Evolutionary conservation across 805 yeast genomes (phyloP), one percentile per base, ranked within the genome.

Genomic region (Jamesozyma rosinii): DNA sequence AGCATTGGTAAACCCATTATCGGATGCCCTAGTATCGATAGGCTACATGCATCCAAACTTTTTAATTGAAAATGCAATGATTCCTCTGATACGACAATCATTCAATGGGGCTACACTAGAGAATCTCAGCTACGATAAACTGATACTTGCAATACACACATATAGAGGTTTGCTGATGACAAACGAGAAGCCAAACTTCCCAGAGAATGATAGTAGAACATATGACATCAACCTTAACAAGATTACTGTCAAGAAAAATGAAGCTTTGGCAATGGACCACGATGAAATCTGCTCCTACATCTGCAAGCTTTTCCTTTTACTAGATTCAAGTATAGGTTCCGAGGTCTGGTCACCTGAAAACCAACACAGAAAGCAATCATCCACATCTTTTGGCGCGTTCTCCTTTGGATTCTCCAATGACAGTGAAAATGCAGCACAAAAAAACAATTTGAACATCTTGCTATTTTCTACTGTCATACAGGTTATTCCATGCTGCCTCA

Each of bases 31-130:
- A n/a, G 73, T 95, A 15, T 75, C 83, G 1, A 74, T 84, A 34
- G 95, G 95, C 0, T 83, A 71, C 52, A 79, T 83, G 19, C 87
- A 87, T 49, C 75, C 83, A 46, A 88, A 82, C 54, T 83, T 83
- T 54, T 75, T 85, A 0, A 65, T 90, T 50, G 97, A 89, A 51
- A 83, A 82, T 52, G 77, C 84, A 3, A 63, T 92, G 11, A 65
- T 83, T 34, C 90, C 88, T 11, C 61, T 90, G 38, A 67, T 90
- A 46, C 77, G 74, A 44, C 61, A 70, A 1, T 72, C 83, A 5
- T 81, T 79, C 53, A 77, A 74, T 53, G 81, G 83, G 0, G 46
- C 66, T 1, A 64, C 67, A 1, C 55, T 82, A 34, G 97, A 90
- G 40, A 72, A 69, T 36, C 54, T 81, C 1, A 69, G 74, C 1